Evolutionary conservation across 257 asterid genomes (phyloP).

Genomic region (Solanum pimpinellifolium): DNA sequence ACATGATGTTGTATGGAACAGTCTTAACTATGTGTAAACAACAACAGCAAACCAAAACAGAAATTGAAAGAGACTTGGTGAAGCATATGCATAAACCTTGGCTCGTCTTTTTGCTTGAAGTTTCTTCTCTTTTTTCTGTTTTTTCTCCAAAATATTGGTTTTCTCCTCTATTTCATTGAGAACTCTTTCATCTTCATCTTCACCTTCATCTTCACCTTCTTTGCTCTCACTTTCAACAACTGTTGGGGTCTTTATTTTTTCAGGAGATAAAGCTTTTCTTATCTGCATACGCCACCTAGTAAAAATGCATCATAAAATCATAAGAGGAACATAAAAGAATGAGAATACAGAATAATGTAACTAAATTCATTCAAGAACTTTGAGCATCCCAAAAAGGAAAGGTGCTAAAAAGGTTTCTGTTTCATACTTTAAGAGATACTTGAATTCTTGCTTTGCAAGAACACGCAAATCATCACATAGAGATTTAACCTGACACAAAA

Average conservation of each 20-base stretch:
- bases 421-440: slow-evolving; percentile 73
- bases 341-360: background rate
- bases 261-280: slow-evolving; percentile 80
- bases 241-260: slow-evolving; percentile 31
- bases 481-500: slow-evolving; percentile 49
- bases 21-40: background rate
- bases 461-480: slow-evolving; percentile 88
- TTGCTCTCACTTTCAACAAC: slow-evolving; percentile 28
- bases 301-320: background rate
- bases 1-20: background rate
- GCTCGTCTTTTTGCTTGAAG: slow-evolving; percentile 56
- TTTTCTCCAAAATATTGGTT: slow-evolving; percentile 67
- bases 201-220: slow-evolving; percentile 32
- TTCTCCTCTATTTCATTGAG: slow-evolving; percentile 88
- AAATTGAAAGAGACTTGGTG: background rate
- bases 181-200: slow-evolving; percentile 64
- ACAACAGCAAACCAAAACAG: background rate
- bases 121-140: slow-evolving; percentile 67
- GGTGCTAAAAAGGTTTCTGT: background rate
- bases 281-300: slow-evolving; percentile 76
- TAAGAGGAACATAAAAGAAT: background rate
- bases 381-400: background rate
- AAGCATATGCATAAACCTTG: slow-evolving; percentile 37
- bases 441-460: slow-evolving; percentile 88
- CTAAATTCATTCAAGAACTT: background rate